A percentile compares a stretch with the other conserved stretches of the same genome.
phyloP scores from a whole-genome alignment of 441 rosid genomes.

The Mallotus japonicus region DNA sequence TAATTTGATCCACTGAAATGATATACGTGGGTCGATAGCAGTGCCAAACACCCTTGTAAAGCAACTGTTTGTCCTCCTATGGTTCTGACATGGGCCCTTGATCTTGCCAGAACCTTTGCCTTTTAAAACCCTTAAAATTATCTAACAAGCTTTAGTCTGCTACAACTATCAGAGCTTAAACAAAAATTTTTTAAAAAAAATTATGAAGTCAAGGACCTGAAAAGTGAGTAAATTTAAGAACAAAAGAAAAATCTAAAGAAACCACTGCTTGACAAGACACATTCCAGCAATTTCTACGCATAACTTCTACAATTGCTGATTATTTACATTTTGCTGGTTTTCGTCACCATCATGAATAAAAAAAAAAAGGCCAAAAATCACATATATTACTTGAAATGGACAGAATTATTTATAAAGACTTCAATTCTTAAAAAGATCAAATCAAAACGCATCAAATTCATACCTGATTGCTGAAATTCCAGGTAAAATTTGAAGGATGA shows the following conservation, averaged over 20 bases:
- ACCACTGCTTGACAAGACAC: not conserved
- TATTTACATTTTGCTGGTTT: not conserved
- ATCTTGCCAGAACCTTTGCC: not conserved
- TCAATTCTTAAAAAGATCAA: not conserved
- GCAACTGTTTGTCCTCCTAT: not conserved
- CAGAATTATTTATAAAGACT: not conserved
- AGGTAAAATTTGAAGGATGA: slow-evolving; percentile 33
- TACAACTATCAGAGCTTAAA: too few relatives aligned
- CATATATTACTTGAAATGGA: not conserved
- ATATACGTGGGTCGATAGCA: not conserved
- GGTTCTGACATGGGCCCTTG: not conserved
- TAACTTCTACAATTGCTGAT: not conserved
- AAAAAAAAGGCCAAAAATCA: not conserved
- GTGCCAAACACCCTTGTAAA: not conserved
- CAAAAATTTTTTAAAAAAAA: not conserved
- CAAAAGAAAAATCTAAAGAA: too few relatives aligned
- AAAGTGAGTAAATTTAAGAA: not conserved
- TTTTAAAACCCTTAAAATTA: not conserved
- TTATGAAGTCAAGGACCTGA: not conserved
- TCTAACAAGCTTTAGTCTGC: too few relatives aligned
- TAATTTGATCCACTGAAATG: not conserved
- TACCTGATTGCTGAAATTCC: slow-evolving; percentile 54
- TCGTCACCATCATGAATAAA: not conserved
- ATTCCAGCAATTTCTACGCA: not conserved
- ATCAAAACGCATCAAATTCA: too few relatives aligned